phyloP scores from a whole-genome alignment of 1,284 basidiomycete species.

The Termitomyces sp. region DNA sequence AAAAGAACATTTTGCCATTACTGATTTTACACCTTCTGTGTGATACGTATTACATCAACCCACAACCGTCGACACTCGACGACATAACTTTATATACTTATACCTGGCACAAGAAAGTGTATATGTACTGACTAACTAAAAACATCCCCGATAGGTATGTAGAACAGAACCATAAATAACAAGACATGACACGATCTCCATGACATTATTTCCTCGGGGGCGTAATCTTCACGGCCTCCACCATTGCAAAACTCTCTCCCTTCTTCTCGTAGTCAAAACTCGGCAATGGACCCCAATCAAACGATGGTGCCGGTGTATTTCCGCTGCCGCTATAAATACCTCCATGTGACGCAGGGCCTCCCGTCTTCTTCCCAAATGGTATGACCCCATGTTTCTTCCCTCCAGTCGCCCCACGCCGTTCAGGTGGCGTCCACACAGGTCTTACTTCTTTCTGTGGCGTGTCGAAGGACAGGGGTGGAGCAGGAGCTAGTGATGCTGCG shows the following conservation, averaged over 20 bases:
- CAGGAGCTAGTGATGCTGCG: constrained; percentile 38
- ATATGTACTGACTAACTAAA: no score
- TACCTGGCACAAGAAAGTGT: neutral
- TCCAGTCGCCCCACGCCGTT: constrained; percentile 30
- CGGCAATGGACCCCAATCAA: constrained; percentile 66
- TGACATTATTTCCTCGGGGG: constrained; percentile 6
- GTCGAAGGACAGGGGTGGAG: constrained; percentile 38
- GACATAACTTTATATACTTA: neutral
- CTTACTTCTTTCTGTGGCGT: constrained; percentile 28
- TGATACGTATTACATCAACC: neutral
- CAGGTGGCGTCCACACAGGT: constrained; percentile 20
- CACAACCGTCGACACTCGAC: neutral
- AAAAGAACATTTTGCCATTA: neutral
- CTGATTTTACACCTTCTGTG: neutral
- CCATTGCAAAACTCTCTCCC: constrained; percentile 23
- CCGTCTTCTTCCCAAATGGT: constrained; percentile 33
- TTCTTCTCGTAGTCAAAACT: constrained; percentile 26
- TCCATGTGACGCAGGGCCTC: constrained; percentile 17
- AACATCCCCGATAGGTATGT: neutral
- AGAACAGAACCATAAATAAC: neutral
- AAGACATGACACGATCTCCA: neutral
- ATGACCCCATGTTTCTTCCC: constrained; percentile 42
- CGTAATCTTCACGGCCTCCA: constrained; percentile 16
- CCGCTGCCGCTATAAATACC: neutral
- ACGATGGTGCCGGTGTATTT: constrained; percentile 26